Base-by-base conservation (phyloP, 495 filamentous ascomycete species). In the Chaetomidium leptoderma region DNA sequence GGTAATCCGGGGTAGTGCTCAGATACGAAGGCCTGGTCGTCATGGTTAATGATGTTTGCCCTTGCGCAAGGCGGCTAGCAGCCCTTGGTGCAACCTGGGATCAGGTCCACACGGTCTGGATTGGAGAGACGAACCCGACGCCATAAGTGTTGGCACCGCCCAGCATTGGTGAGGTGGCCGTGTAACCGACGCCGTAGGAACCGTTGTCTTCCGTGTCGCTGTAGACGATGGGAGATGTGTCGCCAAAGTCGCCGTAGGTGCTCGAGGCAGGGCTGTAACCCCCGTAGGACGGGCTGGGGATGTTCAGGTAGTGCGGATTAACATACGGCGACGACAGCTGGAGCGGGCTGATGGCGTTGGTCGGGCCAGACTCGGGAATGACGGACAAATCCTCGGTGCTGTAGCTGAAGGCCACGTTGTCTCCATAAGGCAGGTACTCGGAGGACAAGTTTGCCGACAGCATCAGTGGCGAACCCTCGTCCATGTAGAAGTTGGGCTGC, bases 41-140 rank as follows among this genome's bases (percentile, higher is more conserved):
- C 63, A 75, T 64, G 66, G 75, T 79, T 70, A 79, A 78, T 77
- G 66, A 75, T 57, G 68, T 70, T 71, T 68, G 56, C 61, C 63
- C 68, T 64, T 63, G 66, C 61, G 65, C 59, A 61, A 59, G 60
- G 59, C 65, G 67, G 66, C 58, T 49, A 64, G 60, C 63, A 63
- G 65, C 62, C 73, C 60, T 65, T 66, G 69, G 63, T 69, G 57
- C 61, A 60, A 59, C 68, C 63, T 69, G 54, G n/a, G 67, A 58
- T 65, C 72, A 78, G 68, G 74, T 74, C 76, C 76, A 80, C 70
- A 76, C 73, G 58, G 74, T 67, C 72, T 78, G 76, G 71, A 74
- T 70, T 73, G 77, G 78, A 77, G 74, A 63, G 69, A 81, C 77
- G 74, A 78, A 80, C 75, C 77, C 78, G 69, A 74, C 73, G 72